Evolutionary conservation across 2,329 filamentous ascomycete genomes (phyloP).

Genomic region (Aspergillus quadricinctus): DNA sequence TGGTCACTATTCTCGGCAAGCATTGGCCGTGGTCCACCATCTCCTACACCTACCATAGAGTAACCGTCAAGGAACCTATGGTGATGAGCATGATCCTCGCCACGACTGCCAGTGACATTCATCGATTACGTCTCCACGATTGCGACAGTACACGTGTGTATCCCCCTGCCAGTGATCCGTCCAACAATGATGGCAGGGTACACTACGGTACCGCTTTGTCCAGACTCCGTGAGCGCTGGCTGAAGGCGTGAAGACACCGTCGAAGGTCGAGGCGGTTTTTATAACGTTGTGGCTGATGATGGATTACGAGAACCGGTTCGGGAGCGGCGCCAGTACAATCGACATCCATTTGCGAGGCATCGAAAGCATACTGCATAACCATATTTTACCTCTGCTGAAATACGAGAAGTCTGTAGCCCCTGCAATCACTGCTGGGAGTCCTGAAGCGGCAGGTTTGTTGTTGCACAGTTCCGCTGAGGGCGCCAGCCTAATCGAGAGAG

Average conservation of each 20-base stretch:
- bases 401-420: background rate
- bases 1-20: slow-evolving; percentile 24
- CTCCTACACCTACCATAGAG: slow-evolving; percentile 23
- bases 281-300: slow-evolving; percentile 27
- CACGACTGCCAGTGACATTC: slow-evolving; percentile 20
- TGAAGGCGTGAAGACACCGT: slow-evolving; percentile 19
- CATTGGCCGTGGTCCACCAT: slow-evolving; percentile 26
- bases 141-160: slow-evolving; percentile 3
- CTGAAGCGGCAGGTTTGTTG: background rate
- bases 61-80: slow-evolving; percentile 23
- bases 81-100: slow-evolving; percentile 28
- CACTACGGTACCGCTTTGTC: slow-evolving; percentile 24
- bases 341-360: slow-evolving; percentile 23
- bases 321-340: slow-evolving; percentile 20
- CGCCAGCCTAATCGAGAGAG: background rate
- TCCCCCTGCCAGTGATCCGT: slow-evolving; percentile 5
- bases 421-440: background rate
- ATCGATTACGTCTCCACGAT: slow-evolving; percentile 18
- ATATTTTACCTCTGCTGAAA: slow-evolving; percentile 21
- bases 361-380: slow-evolving; percentile 18
- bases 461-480: background rate
- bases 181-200: slow-evolving; percentile 15
- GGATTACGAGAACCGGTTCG: slow-evolving; percentile 26
- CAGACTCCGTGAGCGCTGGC: slow-evolving; percentile 19
- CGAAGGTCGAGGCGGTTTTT: slow-evolving; percentile 23